phyloP scores from a whole-genome alignment of 352 stramenopile species.

The Globisporangium cystogenes region DNA sequence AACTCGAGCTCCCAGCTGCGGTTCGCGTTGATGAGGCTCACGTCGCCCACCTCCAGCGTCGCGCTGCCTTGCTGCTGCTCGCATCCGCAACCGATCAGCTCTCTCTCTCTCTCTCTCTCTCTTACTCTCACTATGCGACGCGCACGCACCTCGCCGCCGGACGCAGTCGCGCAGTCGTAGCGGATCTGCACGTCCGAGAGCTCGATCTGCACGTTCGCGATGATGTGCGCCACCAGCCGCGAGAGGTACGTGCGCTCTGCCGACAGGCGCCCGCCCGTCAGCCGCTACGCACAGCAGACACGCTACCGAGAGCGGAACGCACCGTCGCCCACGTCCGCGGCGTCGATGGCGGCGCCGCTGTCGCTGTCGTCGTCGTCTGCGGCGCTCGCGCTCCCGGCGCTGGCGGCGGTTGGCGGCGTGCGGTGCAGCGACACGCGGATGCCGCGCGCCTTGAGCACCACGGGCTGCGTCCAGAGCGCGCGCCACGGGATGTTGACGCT shows the following conservation, averaged over 20 bases:
- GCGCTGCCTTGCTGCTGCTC: constrained; percentile 54
- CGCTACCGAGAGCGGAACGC: no score
- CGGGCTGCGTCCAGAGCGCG: constrained; percentile 74
- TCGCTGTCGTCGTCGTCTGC: constrained; percentile 17
- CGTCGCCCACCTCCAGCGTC: constrained; percentile 54
- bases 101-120: no score
- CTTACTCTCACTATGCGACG: not conserved
- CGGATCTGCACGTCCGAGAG: constrained; percentile 74
- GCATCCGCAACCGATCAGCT: constrained; percentile 1
- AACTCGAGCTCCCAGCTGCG: constrained; percentile 71
- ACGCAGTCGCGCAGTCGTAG: constrained; percentile 72
- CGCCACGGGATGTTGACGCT: constrained; percentile 85
- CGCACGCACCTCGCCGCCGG: constrained; percentile 43
- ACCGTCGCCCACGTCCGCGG: constrained; percentile 29
- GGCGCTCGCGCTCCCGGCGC: constrained; percentile 11
- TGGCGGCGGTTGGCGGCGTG: constrained; percentile 17
- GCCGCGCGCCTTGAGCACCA: constrained; percentile 67
- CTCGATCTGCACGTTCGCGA: constrained; percentile 85
- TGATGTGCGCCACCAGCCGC: constrained; percentile 75
- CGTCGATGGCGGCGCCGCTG: constrained; percentile 12
- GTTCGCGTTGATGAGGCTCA: constrained; percentile 75
- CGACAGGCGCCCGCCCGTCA: not conserved
- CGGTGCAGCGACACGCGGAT: constrained; percentile 73
- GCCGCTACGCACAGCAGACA: not conserved
- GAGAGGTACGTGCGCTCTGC: constrained; percentile 80